Evolutionary conservation across 108 stramenopile species (phyloP), one percentile per base, ranked within the genome.

Genomic region (Cyclotella choctawhatcheeana): DNA sequence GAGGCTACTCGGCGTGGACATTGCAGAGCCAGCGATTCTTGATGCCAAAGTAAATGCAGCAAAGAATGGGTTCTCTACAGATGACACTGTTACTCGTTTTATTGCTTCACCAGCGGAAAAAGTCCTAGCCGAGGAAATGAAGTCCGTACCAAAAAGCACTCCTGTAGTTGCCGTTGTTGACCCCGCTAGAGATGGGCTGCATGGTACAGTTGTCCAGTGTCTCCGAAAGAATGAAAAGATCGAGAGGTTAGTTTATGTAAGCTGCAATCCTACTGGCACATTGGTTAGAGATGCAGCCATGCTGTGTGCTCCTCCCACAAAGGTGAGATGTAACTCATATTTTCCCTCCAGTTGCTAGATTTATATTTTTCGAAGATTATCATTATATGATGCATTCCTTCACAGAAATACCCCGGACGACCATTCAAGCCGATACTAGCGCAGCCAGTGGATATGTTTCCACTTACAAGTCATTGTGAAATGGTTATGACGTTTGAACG

Each of bases 391-490:
- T n/a, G n/a, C n/a, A n/a, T n/a, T n/a, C n/a, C n/a, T n/a, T n/a
- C 16, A 45, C 24, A 64, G 64, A 84, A 81, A 44, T 91, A 88
- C 35, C 55, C 58, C 14, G 96, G 95, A 3, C 33, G 69, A 25
- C 86, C 96, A 0, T 98, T 98, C 74, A 80, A 86, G 51, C 82
- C 86, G 8, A 88, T 86, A 7, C 72, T 76, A 45, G 93, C 92
- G 14, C 88, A 88, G 32, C 96, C 96, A 7, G 96, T 97, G 53
- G 97, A 98, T 81, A 95, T 98, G 94, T 98, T 98, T 70, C 97
- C 97, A 0, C 82, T 91, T 44, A 98, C 96, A 2, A 54, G 56
- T 17, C 97, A 98, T 81, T 93, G 88, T 74, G 96, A 98, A 76
- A 82, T 98, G 75, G 93, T 97, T 0, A 93, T 96, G 88, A 86